phyloP scores from a whole-genome alignment of 805 yeast genomes.

The Saccharomycopsis sp. region DNA sequence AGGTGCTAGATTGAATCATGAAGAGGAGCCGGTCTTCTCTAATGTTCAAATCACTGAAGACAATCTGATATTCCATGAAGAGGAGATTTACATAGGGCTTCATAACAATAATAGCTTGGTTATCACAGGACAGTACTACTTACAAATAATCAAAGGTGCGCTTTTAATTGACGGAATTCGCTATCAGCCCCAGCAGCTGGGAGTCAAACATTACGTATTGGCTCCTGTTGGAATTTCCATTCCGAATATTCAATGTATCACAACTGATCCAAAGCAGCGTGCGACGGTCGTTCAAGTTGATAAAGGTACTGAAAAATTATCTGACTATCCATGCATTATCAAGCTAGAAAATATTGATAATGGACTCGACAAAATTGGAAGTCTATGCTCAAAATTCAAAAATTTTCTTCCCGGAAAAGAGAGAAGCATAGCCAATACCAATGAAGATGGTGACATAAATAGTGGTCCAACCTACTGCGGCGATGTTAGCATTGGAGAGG shows the following conservation, averaged over 20 bases:
- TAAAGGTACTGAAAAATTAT: conserved; percentile 22
- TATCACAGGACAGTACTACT: conserved; percentile 38
- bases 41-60: conserved; percentile 5
- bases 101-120: conserved; percentile 24
- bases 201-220: conserved; percentile 27
- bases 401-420: conserved; percentile 29
- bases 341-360: conserved; percentile 31
- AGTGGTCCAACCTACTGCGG: not conserved
- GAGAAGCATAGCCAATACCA: conserved; percentile 3
- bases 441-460: not conserved
- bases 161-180: conserved; percentile 33
- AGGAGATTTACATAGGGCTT: conserved; percentile 3
- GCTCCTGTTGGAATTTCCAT: conserved; percentile 29
- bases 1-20: not conserved
- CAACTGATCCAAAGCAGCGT: conserved; percentile 25
- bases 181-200: conserved; percentile 23
- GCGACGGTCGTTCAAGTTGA: conserved; percentile 22
- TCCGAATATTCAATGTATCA: conserved; percentile 37
- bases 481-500: not conserved
- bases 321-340: conserved; percentile 30
- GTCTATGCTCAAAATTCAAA: conserved; percentile 37
- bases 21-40: conserved; percentile 6
- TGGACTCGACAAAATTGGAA: conserved; percentile 38
- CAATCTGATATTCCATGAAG: conserved; percentile 32
- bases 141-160: conserved; percentile 38